phyloP scores from a whole-genome alignment of 2,329 filamentous ascomycete species.

The Colletotrichum neosansevieriae region DNA sequence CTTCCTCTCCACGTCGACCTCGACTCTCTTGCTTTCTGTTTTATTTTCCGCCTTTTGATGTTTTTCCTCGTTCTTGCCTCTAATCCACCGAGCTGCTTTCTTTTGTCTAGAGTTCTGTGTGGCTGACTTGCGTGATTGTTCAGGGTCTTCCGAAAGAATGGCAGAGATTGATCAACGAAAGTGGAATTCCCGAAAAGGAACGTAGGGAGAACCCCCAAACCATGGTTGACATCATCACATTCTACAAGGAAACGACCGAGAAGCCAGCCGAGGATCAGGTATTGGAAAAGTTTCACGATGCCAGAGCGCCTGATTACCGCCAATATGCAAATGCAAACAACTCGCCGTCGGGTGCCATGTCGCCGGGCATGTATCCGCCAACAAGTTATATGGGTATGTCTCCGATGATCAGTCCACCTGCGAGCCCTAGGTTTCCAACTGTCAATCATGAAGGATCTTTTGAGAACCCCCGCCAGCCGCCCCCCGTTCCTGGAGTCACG shows the following conservation, averaged over 20 bases:
- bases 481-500: conserved; percentile 79
- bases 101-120: conserved; percentile 9
- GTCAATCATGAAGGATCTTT: conserved; percentile 93
- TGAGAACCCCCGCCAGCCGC: conserved; percentile 94
- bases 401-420: conserved; percentile 80
- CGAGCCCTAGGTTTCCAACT: conserved; percentile 85
- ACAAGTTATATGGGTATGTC: conserved; percentile 70
- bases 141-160: conserved; percentile 97
- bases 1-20: conserved; percentile 25
- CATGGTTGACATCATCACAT: conserved; percentile 94
- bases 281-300: conserved; percentile 96
- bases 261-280: conserved; percentile 84
- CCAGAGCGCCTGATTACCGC: conserved; percentile 69
- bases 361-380: conserved; percentile 66
- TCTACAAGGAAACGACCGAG: conserved; percentile 95
- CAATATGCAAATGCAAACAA: conserved; percentile 51
- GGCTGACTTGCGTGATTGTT: conserved; percentile 39
- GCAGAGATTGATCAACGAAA: conserved; percentile 95
- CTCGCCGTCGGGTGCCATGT: conserved; percentile 59
- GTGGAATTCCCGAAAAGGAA: conserved; percentile 95
- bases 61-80: background rate
- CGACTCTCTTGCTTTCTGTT: background rate
- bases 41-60: conserved; percentile 39
- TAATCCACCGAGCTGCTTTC: background rate
- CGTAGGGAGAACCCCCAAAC: conserved; percentile 96